These are phyloP conservation scores for Calonectria honghensis DNA, from an alignment of 2,329 filamentous ascomycete species.

Conservation along the genomic window DNA sequence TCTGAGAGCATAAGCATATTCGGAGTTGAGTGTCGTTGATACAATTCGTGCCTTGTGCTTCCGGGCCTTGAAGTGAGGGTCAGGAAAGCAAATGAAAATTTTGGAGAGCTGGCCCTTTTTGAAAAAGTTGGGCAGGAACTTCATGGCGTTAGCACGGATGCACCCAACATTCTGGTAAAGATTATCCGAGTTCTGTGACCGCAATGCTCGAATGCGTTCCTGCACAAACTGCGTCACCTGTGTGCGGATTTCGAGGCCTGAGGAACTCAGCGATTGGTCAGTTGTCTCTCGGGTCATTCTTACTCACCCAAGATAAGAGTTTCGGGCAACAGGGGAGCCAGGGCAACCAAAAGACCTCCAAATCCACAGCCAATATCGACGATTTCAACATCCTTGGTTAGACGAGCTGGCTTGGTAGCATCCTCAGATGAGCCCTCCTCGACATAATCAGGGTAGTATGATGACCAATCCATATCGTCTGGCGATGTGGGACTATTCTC, in stretches of 20 bases:
- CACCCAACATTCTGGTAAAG: conserved; percentile 91
- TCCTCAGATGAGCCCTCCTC: conserved; percentile 59
- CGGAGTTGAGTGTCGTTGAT: conserved; percentile 88
- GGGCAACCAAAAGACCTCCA: conserved; percentile 90
- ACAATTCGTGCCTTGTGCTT: conserved; percentile 99
- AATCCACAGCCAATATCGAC: conserved; percentile 99
- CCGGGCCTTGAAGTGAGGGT: conserved; percentile 97
- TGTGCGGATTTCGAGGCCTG: conserved; percentile 92
- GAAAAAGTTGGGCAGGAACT: conserved; percentile 99
- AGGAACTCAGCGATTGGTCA: conserved; percentile 31
- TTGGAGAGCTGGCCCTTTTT: conserved; percentile 85
- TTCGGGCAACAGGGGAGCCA: conserved; percentile 87
- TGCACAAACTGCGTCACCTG: conserved; percentile 94
- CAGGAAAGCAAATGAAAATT: conserved; percentile 98
- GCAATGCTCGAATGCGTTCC: conserved; percentile 88
- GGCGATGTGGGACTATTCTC: conserved; percentile 82
- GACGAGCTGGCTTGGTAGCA: conserved; percentile 51
- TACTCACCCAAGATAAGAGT: conserved; percentile 85
- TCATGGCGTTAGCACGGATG: conserved; percentile 97
- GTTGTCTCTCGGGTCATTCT: background rate
- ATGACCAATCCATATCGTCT: conserved; percentile 92
- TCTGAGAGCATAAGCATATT: conserved; percentile 91
- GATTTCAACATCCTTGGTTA: conserved; percentile 84
- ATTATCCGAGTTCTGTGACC: conserved; percentile 75
- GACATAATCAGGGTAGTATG: conserved; percentile 86